These are phyloP conservation scores for Nigrospora sphaerica DNA, from an alignment of 2,329 filamentous ascomycete genomes.

Conservation along the genomic window DNA sequence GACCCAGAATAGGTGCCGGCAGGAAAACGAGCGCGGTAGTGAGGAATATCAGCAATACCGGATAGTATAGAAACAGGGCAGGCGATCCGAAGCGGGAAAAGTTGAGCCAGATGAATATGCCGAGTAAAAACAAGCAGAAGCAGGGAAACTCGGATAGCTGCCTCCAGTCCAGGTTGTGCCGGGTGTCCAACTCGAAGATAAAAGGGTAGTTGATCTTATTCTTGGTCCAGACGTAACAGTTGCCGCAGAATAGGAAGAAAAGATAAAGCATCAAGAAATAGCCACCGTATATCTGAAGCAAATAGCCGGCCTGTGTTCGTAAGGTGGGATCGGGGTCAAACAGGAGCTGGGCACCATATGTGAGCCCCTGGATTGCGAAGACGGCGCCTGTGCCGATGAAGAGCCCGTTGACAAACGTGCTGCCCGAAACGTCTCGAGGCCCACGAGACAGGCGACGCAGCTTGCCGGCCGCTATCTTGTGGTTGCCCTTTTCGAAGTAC, in stretches of 20 bases:
- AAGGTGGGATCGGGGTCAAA: constrained; percentile 40
- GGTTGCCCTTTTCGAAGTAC: constrained; percentile 91
- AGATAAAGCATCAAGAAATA: constrained; percentile 81
- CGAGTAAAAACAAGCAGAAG: constrained; percentile 71
- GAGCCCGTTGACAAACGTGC: constrained; percentile 55
- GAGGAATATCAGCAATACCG: constrained; percentile 68
- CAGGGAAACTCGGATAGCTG: constrained; percentile 81
- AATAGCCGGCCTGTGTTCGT: constrained; percentile 51
- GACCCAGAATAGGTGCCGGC: constrained; percentile 67
- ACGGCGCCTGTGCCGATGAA: constrained; percentile 62
- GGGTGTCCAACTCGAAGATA: constrained; percentile 91
- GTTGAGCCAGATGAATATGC: constrained; percentile 82
- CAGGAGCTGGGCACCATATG: constrained; percentile 50
- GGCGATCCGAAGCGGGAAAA: constrained; percentile 63
- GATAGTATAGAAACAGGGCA: constrained; percentile 76
- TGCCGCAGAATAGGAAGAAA: constrained; percentile 76
- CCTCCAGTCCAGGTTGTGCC: constrained; percentile 83
- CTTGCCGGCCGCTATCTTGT: constrained; percentile 84
- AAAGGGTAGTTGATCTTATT: constrained; percentile 94
- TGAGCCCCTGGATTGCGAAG: constrained; percentile 58
- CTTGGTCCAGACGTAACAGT: constrained; percentile 74
- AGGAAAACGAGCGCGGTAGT: constrained; percentile 65
- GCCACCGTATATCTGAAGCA: constrained; percentile 86
- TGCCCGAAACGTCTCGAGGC: constrained; percentile 47
- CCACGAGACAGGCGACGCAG: constrained; percentile 65